phyloP scores from a whole-genome alignment of 2,329 filamentous ascomycete genomes.

The Neofusicoccum kwambonambiense region DNA sequence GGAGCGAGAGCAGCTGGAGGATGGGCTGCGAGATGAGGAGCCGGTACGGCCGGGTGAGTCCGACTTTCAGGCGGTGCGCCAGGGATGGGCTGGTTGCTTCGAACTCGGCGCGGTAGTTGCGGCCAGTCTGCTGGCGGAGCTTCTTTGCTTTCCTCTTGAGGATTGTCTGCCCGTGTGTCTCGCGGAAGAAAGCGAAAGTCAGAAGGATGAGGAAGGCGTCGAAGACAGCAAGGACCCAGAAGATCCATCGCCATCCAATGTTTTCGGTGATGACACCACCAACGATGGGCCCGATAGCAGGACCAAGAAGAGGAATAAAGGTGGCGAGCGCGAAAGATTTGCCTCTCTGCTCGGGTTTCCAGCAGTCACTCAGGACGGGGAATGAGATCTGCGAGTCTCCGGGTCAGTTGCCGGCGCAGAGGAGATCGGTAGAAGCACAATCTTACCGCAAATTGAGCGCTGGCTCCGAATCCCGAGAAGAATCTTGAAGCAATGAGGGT shows the following conservation, averaged over 20 bases:
- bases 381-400: slow-evolving; percentile 22
- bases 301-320: slow-evolving; percentile 33
- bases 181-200: slow-evolving; percentile 42
- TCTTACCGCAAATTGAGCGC: slow-evolving; percentile 24
- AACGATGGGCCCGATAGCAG: slow-evolving; percentile 32
- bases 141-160: slow-evolving; percentile 45
- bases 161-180: slow-evolving; percentile 50
- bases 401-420: background rate
- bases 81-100: slow-evolving; percentile 18
- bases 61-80: slow-evolving; percentile 27
- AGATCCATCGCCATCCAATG: slow-evolving; percentile 37
- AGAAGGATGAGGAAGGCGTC: slow-evolving; percentile 26
- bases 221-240: slow-evolving; percentile 35
- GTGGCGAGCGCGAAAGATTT: slow-evolving; percentile 24
- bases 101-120: slow-evolving; percentile 34
- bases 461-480: slow-evolving; percentile 29
- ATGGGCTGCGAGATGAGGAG: slow-evolving; percentile 55
- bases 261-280: slow-evolving; percentile 36
- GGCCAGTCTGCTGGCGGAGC: slow-evolving; percentile 48
- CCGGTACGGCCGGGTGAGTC: slow-evolving; percentile 53
- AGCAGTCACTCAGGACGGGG: slow-evolving; percentile 26
- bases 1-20: slow-evolving; percentile 43
- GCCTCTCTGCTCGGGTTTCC: slow-evolving; percentile 27
- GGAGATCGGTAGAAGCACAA: background rate
- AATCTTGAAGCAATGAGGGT: slow-evolving; percentile 27